A percentile compares a stretch with the other conserved stretches of the same genome.
phyloP scores from a whole-genome alignment of 2,329 filamentous ascomycete species.

The Trichoderma aggressivum region DNA sequence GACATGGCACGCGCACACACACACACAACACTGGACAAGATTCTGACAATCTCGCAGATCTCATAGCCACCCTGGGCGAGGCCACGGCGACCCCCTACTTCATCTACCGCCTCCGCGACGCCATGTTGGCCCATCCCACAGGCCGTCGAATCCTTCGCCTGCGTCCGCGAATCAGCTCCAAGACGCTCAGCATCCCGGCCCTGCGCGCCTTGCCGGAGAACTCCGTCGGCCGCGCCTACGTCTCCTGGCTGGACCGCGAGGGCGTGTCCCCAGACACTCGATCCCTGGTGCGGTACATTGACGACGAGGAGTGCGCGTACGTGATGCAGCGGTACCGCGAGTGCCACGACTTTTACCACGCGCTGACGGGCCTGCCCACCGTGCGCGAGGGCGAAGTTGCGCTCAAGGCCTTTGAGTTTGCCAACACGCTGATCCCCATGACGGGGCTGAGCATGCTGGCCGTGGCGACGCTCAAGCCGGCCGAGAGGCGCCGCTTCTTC shows the following conservation, averaged over 20 bases:
- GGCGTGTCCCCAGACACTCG: constrained; percentile 91
- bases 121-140: constrained; percentile 80
- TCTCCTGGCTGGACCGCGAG: constrained; percentile 88
- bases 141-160: constrained; percentile 89
- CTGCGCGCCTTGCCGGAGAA: constrained; percentile 70
- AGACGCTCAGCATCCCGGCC: constrained; percentile 61
- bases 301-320: constrained; percentile 93
- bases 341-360: constrained; percentile 97
- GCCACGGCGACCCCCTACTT: constrained; percentile 93
- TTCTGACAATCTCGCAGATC: constrained; percentile 52
- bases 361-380: constrained; percentile 83
- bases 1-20: background rate
- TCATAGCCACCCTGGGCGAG: constrained; percentile 93
- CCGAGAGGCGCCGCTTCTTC: constrained; percentile 73
- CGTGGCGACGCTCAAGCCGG: constrained; percentile 78
- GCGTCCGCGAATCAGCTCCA: constrained; percentile 81
- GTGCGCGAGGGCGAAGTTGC: constrained; percentile 95
- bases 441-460: constrained; percentile 82
- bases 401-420: constrained; percentile 96
- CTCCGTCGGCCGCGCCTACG: constrained; percentile 79
- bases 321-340: constrained; percentile 98
- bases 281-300: constrained; percentile 78
- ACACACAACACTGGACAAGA: background rate
- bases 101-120: constrained; percentile 83
- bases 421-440: constrained; percentile 93